Conservation (phyloP, 345 rosid species). For the Anastatica hierochuntica region DNA sequence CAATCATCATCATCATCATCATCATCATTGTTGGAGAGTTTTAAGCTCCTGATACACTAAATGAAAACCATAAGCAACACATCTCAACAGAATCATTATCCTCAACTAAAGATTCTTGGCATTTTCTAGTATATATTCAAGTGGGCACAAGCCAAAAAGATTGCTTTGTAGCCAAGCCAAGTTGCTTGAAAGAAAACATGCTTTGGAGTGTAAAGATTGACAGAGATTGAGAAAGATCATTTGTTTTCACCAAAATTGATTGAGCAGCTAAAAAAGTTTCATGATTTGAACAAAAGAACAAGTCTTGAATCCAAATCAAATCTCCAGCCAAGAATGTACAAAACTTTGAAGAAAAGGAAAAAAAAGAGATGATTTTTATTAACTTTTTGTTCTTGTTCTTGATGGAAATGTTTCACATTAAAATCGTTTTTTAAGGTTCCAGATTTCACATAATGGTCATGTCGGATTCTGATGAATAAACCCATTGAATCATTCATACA, state of each 20-base stretch:
- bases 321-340: background rate
- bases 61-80: background rate
- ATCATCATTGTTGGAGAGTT: conserved; percentile 15
- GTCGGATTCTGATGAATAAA: too few species aligned
- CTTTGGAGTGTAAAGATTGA: background rate
- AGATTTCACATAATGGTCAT: too few species aligned
- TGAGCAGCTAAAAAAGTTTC: conserved; percentile 3
- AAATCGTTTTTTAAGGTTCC: too few species aligned
- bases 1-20: background rate
- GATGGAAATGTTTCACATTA: too few species aligned
- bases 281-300: background rate
- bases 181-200: background rate
- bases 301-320: background rate
- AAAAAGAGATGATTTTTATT: too few species aligned
- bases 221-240: conserved; percentile 1
- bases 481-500: too few species aligned
- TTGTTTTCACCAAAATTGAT: background rate
- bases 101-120: conserved; percentile 2
- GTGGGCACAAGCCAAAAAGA: conserved; percentile 2
- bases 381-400: too few species aligned
- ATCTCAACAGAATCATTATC: background rate
- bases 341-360: background rate
- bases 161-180: conserved; percentile 14
- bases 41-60: conserved; percentile 10
- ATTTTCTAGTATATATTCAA: background rate